Percentiles rank a stretch among this genome's conserved stretches.
These are phyloP conservation scores for Ceratobasidium sp. DNA, from an alignment of 1,284 basidiomycete genomes.

Conservation along the genomic window DNA sequence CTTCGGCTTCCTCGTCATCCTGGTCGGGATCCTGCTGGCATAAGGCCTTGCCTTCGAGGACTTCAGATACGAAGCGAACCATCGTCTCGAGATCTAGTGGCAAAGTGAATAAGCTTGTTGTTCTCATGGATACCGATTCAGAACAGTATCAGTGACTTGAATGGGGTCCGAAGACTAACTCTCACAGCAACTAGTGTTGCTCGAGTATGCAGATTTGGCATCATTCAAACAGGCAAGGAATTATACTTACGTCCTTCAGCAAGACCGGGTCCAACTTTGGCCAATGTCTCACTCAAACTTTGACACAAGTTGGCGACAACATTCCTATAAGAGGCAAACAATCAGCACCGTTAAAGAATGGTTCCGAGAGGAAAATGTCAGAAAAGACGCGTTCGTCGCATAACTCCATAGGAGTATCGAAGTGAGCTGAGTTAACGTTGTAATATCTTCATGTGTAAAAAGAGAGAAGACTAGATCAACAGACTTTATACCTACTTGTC, in stretches of 20 bases:
- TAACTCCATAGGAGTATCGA: conserved; percentile 66
- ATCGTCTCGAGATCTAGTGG: conserved; percentile 77
- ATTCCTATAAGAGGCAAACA: conserved; percentile 60
- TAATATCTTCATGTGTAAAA: conserved; percentile 64
- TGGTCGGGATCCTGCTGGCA: conserved; percentile 98
- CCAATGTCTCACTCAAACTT: conserved; percentile 88
- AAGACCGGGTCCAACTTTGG: conserved; percentile 87
- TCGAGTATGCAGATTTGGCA: conserved; percentile 29
- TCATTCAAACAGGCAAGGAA: not conserved
- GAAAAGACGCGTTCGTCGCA: conserved; percentile 62
- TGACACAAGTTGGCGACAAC: conserved; percentile 88
- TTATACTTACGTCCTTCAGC: conserved; percentile 61
- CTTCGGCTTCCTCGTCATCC: conserved; percentile 81
- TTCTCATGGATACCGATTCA: not conserved
- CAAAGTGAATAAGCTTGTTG: conserved; percentile 40
- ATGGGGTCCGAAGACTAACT: conserved; percentile 34
- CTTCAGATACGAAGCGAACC: conserved; percentile 78
- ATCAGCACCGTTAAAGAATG: conserved; percentile 26
- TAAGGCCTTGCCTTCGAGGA: conserved; percentile 90
- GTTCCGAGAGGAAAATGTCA: conserved; percentile 48
- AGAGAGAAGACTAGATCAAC: conserved; percentile 9
- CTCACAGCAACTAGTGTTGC: conserved; percentile 22
- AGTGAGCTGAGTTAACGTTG: conserved; percentile 84
- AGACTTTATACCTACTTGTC: conserved; percentile 83
- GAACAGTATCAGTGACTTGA: conserved; percentile 38